Evolutionary conservation across 371 early-diverging fungal genomes (phyloP).

Genomic region (Mortierella polycephala): DNA sequence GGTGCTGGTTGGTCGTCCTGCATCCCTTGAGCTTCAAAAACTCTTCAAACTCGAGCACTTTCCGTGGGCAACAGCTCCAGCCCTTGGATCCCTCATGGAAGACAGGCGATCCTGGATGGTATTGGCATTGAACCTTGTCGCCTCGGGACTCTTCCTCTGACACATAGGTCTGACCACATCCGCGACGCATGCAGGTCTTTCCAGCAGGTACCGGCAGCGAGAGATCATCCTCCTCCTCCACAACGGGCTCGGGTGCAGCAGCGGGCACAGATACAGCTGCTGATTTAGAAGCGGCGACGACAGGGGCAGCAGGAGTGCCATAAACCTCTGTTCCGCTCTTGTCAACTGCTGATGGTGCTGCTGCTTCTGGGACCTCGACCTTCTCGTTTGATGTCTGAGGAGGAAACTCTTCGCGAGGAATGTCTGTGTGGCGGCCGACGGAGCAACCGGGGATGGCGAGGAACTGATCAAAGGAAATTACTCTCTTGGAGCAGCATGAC

Average conservation of each 20-base stretch:
- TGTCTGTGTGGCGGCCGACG: constrained; percentile 71
- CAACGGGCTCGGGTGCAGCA: constrained; percentile 50
- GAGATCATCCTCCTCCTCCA: constrained; percentile 80
- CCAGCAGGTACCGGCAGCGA: constrained; percentile 77
- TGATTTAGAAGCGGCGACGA: constrained; percentile 5
- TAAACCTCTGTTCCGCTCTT: constrained; percentile 25
- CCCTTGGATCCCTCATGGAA: constrained; percentile 96
- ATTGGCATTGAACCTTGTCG: constrained; percentile 73
- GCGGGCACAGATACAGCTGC: constrained; percentile 20
- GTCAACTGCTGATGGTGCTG: constrained; percentile 21
- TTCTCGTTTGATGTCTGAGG: constrained; percentile 36
- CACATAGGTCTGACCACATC: constrained; percentile 79
- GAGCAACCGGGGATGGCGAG: constrained; percentile 85
- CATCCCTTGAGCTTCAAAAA: constrained; percentile 95
- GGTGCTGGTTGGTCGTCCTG: constrained; percentile 79
- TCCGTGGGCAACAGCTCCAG: constrained; percentile 88
- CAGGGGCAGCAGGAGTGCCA: constrained; percentile 31
- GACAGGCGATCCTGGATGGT: constrained; percentile 90
- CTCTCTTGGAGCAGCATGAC: constrained; percentile 94
- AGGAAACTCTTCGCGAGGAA: constrained; percentile 57
- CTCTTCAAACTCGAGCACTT: constrained; percentile 97
- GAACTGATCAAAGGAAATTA: constrained; percentile 92
- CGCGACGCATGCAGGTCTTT: constrained; percentile 86
- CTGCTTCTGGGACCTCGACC: constrained; percentile 15
- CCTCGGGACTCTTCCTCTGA: constrained; percentile 74